Evolutionary conservation across 1,284 basidiomycete genomes (phyloP).

Genomic region (Papiliotrema laurentii): DNA sequence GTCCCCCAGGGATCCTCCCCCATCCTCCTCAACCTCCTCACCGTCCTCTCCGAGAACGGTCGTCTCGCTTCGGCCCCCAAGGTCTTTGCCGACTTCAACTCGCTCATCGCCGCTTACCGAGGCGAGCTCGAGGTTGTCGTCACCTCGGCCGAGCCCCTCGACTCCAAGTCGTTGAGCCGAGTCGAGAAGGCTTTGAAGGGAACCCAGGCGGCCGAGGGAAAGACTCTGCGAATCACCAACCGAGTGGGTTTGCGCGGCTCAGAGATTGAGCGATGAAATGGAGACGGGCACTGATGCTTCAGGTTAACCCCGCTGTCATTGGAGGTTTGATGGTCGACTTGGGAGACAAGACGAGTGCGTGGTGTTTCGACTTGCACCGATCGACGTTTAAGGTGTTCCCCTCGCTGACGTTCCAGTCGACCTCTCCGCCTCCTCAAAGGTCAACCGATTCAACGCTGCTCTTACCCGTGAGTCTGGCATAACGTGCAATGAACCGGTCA

Average conservation of each 20-base stretch:
- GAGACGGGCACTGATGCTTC: conserved; percentile 1
- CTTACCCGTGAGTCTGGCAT: conserved; percentile 59
- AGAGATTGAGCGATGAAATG: neutral
- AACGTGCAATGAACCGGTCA: neutral
- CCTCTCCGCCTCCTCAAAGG: conserved; percentile 84
- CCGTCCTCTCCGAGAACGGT: conserved; percentile 89
- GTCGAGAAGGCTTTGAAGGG: conserved; percentile 80
- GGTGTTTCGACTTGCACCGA: neutral
- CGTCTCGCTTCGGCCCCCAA: conserved; percentile 76
- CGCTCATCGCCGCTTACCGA: conserved; percentile 81
- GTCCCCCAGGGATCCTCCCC: conserved; percentile 64
- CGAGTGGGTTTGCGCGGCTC: conserved; percentile 56
- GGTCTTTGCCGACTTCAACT: conserved; percentile 88
- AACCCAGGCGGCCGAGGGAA: conserved; percentile 77
- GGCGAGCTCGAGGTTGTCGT: conserved; percentile 92
- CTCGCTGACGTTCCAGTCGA: conserved; percentile 52
- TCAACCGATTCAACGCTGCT: conserved; percentile 89
- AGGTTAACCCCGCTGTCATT: conserved; percentile 82
- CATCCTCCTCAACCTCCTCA: conserved; percentile 88
- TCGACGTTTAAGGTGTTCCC: too few species aligned
- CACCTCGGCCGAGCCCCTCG: conserved; percentile 76
- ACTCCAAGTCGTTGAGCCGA: conserved; percentile 65
- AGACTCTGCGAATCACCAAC: conserved; percentile 80
- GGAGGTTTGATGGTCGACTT: conserved; percentile 95
- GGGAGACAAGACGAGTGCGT: conserved; percentile 84